These are phyloP conservation scores for Cercophora sp. DNA, from an alignment of 495 filamentous ascomycete species.

Conservation along the genomic window DNA sequence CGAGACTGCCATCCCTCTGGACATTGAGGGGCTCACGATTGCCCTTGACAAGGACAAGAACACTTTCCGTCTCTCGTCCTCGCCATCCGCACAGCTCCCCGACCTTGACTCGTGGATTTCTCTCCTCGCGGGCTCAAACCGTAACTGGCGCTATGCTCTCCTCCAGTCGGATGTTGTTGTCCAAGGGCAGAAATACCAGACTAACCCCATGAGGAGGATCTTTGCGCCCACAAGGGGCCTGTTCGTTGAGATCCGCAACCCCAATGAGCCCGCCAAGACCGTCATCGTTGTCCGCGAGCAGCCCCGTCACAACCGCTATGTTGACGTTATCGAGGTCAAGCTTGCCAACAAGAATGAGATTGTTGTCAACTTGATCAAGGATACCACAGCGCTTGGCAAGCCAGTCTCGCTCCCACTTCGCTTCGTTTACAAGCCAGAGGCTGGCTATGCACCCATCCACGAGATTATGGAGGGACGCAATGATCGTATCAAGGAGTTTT, in stretches of 20 bases:
- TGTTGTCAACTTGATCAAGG: slow-evolving; percentile 78
- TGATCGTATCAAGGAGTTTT: slow-evolving; percentile 95
- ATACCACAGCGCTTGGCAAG: slow-evolving; percentile 75
- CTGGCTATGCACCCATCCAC: slow-evolving; percentile 89
- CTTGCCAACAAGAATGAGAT: slow-evolving; percentile 74
- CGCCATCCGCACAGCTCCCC: slow-evolving; percentile 66
- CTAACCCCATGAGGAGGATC: slow-evolving; percentile 88
- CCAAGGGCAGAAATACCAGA: slow-evolving; percentile 94
- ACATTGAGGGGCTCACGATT: slow-evolving; percentile 75
- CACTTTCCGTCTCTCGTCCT: slow-evolving; percentile 72
- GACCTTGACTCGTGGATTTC: slow-evolving; percentile 76
- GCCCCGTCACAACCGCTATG: slow-evolving; percentile 56
- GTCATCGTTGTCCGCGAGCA: slow-evolving; percentile 71
- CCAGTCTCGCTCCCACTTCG: slow-evolving; percentile 74
- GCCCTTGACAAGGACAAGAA: slow-evolving; percentile 70
- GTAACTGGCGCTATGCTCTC: slow-evolving; percentile 95
- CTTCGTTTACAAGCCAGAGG: slow-evolving; percentile 90
- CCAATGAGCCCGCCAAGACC: slow-evolving; percentile 73
- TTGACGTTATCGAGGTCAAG: slow-evolving; percentile 81
- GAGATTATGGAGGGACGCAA: slow-evolving; percentile 95
- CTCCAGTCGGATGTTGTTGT: slow-evolving; percentile 93
- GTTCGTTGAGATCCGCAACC: slow-evolving; percentile 80
- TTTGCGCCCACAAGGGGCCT: slow-evolving; percentile 81
- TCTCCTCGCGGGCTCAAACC: slow-evolving; percentile 77
- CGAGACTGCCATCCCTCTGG: slow-evolving; percentile 57